Base-by-base conservation (phyloP, 2,329 filamentous ascomycete species). In the Verticillium zaregamsianum region DNA sequence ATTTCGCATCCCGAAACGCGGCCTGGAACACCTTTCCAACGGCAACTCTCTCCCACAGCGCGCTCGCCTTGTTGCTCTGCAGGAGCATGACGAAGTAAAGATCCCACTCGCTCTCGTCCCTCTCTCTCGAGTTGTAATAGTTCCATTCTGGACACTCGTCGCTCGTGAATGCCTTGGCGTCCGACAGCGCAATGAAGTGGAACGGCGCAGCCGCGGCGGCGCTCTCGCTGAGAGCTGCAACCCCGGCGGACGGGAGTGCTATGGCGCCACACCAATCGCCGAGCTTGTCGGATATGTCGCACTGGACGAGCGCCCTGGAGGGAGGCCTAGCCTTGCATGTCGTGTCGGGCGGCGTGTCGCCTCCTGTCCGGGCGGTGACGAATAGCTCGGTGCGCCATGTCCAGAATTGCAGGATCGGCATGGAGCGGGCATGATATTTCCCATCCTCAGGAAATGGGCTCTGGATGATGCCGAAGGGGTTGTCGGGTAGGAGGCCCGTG, bases 41-140 rank as follows among this genome's bases (percentile, higher is more conserved):
- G 3, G 91, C 90, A 0, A 79, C 89, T 11, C 81, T 96, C 3
- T 91, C 96, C 71, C 92, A 92, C 0, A 92, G 92, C 1, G 81
- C 95, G 7, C 77, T 91, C 32, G 32, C 32, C 32, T 33, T 33
- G 32, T 33, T 33, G 5, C 9, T 9, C 9, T 33, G 32, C 1
- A 76, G 58, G 14, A 76, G 65, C 45, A 76, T 60, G 8, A 74
- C 74, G 55, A 70, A 73, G 58, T 67, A 74, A 25, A 76, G 17
- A 61, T 72, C 68, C 73, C 73, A 76, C 58, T 73, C 68, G 12
- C 66, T 69, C 61, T 73, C 62, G 11, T 71, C 64, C 15, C 69
- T 62, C 61, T 74, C 71, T 57, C 70, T 68, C 14, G 72, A 71
- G 8, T 74, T 68, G 45, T 74, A 76, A 62, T 73, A 73, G 2